Evolutionary conservation across 225 moss, liverwort and hornwort genomes (phyloP).

Genomic region (Bryoerythrophyllum caledonicum): DNA sequence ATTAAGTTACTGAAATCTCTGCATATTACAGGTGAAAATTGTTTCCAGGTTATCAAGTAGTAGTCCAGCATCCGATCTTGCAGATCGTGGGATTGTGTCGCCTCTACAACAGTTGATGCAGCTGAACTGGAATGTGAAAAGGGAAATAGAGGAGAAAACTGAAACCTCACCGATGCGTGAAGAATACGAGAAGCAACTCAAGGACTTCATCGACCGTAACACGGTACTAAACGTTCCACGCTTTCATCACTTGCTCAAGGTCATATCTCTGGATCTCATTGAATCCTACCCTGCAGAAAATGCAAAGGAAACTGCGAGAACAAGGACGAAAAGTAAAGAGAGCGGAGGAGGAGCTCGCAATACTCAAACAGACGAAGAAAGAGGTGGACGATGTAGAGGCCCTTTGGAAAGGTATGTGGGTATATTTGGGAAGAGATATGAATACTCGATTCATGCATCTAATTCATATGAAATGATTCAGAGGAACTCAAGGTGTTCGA

Average conservation of each 20-base stretch:
- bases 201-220: slow-evolving; percentile 54
- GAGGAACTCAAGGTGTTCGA: slow-evolving; percentile 43
- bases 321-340: slow-evolving; percentile 55
- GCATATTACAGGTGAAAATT: slow-evolving; percentile 36
- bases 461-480: slow-evolving; percentile 21
- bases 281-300: slow-evolving; percentile 37
- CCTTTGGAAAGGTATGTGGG: slow-evolving; percentile 47
- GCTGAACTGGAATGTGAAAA: slow-evolving; percentile 47
- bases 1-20: not conserved
- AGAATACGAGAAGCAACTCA: slow-evolving; percentile 49
- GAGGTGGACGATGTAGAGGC: slow-evolving; percentile 50
- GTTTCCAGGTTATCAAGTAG: slow-evolving; percentile 37
- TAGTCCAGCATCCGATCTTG: slow-evolving; percentile 6
- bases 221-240: slow-evolving; percentile 24
- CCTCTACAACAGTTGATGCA: slow-evolving; percentile 43
- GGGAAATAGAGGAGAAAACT: slow-evolving; percentile 22
- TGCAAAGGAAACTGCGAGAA: slow-evolving; percentile 55
- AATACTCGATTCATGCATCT: not conserved
- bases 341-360: slow-evolving; percentile 48
- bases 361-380: slow-evolving; percentile 43
- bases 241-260: not conserved
- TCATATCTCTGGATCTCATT: not conserved
- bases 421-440: not conserved
- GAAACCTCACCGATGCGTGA: slow-evolving; percentile 32
- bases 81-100: slow-evolving; percentile 24